A percentile compares a stretch with the other conserved stretches of the same genome.
phyloP scores from a whole-genome alignment of 768 basidiomycete species.

The Tulasnella sp. region DNA sequence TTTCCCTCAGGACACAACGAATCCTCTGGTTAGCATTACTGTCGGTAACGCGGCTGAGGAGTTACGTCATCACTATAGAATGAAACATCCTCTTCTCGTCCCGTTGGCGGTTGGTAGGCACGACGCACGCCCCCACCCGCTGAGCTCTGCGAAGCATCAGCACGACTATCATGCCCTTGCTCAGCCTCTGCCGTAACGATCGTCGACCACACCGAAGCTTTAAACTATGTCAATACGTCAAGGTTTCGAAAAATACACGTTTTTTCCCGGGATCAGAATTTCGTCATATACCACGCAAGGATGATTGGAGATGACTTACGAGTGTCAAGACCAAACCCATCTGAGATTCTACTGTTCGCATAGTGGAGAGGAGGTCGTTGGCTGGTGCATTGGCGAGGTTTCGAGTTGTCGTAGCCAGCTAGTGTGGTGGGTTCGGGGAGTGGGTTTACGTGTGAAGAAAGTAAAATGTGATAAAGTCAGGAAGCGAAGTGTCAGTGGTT shows the following conservation, averaged over 20 bases:
- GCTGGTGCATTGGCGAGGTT: conserved; percentile 66
- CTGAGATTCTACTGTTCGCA: conserved; percentile 80
- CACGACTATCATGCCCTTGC: conserved; percentile 32
- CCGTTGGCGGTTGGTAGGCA: conserved; percentile 13
- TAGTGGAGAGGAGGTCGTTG: conserved; percentile 57
- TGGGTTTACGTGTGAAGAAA: not conserved
- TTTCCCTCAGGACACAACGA: too few species aligned
- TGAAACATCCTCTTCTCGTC: conserved; percentile 17
- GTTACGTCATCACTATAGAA: conserved; percentile 6
- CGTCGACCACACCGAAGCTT: conserved; percentile 91
- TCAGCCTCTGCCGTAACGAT: conserved; percentile 36
- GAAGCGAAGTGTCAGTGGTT: not conserved
- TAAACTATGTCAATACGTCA: conserved; percentile 56
- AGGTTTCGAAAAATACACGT: too few species aligned
- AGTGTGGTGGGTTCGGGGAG: too few species aligned
- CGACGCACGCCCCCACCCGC: too few species aligned
- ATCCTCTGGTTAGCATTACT: too few species aligned
- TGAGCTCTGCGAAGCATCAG: not conserved
- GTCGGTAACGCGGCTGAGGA: conserved; percentile 25
- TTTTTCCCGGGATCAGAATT: conserved; percentile 3
- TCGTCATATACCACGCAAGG: not conserved
- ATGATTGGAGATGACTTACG: conserved; percentile 37
- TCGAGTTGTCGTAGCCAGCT: conserved; percentile 63
- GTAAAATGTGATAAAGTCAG: not conserved
- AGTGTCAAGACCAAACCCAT: conserved; percentile 92